A percentile compares a stretch with the other conserved stretches of the same genome.
Evolutionary conservation across 2,329 filamentous ascomycete species (phyloP).

Genomic region (Penicillium nordicum): DNA sequence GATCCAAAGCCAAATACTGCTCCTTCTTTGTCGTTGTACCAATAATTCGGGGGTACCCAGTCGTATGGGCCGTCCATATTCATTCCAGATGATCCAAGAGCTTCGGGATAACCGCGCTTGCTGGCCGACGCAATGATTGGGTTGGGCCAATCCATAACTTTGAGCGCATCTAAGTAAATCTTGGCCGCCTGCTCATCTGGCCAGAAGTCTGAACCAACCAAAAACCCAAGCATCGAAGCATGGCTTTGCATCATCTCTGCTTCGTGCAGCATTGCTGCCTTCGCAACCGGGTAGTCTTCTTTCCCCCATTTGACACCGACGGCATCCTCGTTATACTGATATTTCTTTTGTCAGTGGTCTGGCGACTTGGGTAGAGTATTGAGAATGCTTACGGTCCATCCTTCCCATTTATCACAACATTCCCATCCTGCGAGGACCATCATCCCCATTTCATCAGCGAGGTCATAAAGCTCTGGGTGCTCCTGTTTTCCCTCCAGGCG

Average conservation of each 20-base stretch:
- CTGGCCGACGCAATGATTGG: slow-evolving; percentile 59
- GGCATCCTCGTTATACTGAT: slow-evolving; percentile 54
- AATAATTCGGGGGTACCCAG: slow-evolving; percentile 64
- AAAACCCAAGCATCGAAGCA: slow-evolving; percentile 56
- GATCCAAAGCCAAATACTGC: slow-evolving; percentile 63
- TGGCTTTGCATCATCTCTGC: slow-evolving; percentile 59
- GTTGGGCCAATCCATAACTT: slow-evolving; percentile 52
- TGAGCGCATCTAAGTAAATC: slow-evolving; percentile 53
- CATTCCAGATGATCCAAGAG: slow-evolving; percentile 57
- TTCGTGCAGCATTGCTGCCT: slow-evolving; percentile 58
- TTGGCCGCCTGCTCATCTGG: slow-evolving; percentile 55
- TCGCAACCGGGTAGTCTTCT: slow-evolving; percentile 55
- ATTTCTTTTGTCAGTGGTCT: not conserved
- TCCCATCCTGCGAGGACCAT: slow-evolving; percentile 65
- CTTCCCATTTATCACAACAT: slow-evolving; percentile 67
- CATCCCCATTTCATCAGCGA: slow-evolving; percentile 58
- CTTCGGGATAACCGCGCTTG: slow-evolving; percentile 52
- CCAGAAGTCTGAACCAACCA: slow-evolving; percentile 63
- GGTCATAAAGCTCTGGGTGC: slow-evolving; percentile 58
- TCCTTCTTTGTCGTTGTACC: slow-evolving; percentile 54
- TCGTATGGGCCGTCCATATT: slow-evolving; percentile 67
- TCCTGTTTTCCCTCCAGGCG: slow-evolving; percentile 64
- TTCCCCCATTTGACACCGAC: slow-evolving; percentile 49
- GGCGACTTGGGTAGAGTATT: not conserved
- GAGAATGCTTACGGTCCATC: slow-evolving; percentile 44